Percentiles rank a stretch among this genome's conserved stretches.
Evolutionary conservation across 257 asterid species (phyloP).

Genomic region (Coffea canephora): DNA sequence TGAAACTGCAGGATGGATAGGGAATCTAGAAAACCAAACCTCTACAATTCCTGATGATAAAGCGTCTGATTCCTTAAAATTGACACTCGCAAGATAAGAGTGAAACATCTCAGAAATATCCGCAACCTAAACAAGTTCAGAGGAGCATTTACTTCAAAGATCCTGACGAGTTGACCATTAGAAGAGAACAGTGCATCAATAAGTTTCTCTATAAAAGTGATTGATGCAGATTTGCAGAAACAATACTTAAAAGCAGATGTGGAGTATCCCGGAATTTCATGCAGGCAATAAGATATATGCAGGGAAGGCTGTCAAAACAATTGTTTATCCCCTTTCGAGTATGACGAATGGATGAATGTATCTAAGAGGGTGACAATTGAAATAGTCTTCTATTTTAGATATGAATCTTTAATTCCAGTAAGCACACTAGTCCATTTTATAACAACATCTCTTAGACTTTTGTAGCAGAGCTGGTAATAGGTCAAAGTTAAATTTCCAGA

Average conservation of each 20-base stretch:
- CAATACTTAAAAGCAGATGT: conserved; percentile 6
- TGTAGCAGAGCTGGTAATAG: background rate
- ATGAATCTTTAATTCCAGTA: too few species aligned
- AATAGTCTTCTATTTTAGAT: background rate
- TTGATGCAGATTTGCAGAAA: background rate
- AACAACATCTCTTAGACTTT: background rate
- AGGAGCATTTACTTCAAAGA: background rate
- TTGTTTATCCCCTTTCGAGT: background rate
- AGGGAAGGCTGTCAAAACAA: background rate
- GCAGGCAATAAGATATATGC: background rate
- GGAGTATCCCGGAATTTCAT: background rate
- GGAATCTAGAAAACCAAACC: conserved; percentile 37
- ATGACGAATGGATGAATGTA: background rate
- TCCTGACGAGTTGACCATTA: background rate
- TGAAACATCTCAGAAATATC: conserved; percentile 67
- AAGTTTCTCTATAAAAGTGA: background rate
- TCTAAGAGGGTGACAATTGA: background rate
- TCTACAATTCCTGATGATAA: conserved; percentile 36
- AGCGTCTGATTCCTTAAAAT: conserved; percentile 46
- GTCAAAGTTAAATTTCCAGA: background rate
- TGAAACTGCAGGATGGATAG: background rate
- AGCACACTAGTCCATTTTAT: background rate
- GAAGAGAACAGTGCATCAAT: background rate
- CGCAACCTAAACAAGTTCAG: conserved; percentile 44
- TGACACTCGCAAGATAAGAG: conserved; percentile 37